phyloP scores from a whole-genome alignment of 345 rosid species.

The Populus davidiana region DNA sequence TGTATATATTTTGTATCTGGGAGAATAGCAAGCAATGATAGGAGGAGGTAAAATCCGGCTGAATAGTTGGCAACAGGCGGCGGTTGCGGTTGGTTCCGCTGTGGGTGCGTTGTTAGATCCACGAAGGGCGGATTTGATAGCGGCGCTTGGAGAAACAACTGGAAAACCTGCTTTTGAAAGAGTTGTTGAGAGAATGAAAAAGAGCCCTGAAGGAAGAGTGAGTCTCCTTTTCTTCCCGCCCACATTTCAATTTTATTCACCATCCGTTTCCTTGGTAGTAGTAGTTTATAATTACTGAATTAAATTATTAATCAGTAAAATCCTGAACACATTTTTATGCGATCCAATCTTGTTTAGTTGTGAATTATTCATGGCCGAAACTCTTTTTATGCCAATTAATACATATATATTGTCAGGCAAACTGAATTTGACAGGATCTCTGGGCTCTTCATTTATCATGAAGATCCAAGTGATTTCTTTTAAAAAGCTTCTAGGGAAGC shows the following conservation, averaged over 20 bases:
- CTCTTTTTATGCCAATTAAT: neutral
- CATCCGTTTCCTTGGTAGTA: neutral
- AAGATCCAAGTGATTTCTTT: neutral
- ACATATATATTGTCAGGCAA: neutral
- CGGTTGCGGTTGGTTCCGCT: conserved; percentile 65
- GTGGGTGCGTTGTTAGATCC: conserved; percentile 69
- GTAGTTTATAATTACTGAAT: neutral
- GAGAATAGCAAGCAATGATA: conserved; percentile 15
- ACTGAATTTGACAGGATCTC: neutral
- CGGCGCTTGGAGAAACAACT: conserved; percentile 70
- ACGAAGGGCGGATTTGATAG: conserved; percentile 69
- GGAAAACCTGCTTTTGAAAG: conserved; percentile 69
- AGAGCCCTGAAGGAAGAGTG: conserved; percentile 58
- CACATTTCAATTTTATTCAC: too few species aligned
- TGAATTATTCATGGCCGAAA: neutral
- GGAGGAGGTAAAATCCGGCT: conserved; percentile 44
- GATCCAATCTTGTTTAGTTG: too few species aligned
- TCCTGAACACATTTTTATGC: neutral
- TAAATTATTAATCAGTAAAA: too few species aligned
- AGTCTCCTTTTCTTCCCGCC: conserved; percentile 9
- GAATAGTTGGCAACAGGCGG: conserved; percentile 70
- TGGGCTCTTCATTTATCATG: neutral
- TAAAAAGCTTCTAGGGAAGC: neutral
- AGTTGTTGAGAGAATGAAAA: conserved; percentile 67
- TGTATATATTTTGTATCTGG: neutral